Conservation (phyloP, 768 basidiomycete genomes). For the Panus rudis region DNA sequence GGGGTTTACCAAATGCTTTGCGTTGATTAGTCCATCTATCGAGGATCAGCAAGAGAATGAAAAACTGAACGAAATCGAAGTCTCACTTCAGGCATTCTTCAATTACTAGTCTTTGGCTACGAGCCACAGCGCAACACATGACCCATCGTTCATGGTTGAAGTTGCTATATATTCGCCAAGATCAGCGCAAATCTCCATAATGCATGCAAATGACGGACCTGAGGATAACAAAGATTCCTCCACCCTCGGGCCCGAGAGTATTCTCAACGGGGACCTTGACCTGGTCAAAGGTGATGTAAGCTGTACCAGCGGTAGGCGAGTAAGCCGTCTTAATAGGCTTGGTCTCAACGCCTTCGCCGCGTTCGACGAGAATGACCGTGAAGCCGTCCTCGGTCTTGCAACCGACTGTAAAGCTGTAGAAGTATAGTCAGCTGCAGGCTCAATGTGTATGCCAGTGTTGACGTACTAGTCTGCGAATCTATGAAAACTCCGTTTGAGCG, state of each 20-base stretch:
- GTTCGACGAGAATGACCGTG: constrained; percentile 84
- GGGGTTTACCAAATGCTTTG: constrained; percentile 87
- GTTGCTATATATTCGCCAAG: constrained; percentile 37
- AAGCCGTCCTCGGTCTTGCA: constrained; percentile 67
- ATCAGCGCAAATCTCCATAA: background rate
- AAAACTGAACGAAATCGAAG: background rate
- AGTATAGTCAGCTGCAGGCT: background rate
- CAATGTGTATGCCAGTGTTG: background rate
- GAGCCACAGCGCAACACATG: constrained; percentile 69
- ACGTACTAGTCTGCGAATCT: constrained; percentile 34
- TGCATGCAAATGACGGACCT: constrained; percentile 25
- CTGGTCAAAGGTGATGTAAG: constrained; percentile 72
- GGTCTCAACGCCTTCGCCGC: constrained; percentile 74
- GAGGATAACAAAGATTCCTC: constrained; percentile 59
- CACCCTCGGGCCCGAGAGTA: constrained; percentile 75
- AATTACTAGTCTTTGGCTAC: constrained; percentile 56
- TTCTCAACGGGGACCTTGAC: constrained; percentile 84
- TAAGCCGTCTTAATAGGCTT: constrained; percentile 86
- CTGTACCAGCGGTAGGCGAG: constrained; percentile 81
- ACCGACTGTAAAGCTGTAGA: constrained; percentile 55
- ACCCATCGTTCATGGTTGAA: constrained; percentile 96
- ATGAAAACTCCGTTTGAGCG: constrained; percentile 10
- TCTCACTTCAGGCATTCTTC: constrained; percentile 78
- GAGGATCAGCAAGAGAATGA: background rate
- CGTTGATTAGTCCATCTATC: constrained; percentile 78